Conservation (phyloP, 208 protist genomes). For the Crithidia bombi region DNA sequence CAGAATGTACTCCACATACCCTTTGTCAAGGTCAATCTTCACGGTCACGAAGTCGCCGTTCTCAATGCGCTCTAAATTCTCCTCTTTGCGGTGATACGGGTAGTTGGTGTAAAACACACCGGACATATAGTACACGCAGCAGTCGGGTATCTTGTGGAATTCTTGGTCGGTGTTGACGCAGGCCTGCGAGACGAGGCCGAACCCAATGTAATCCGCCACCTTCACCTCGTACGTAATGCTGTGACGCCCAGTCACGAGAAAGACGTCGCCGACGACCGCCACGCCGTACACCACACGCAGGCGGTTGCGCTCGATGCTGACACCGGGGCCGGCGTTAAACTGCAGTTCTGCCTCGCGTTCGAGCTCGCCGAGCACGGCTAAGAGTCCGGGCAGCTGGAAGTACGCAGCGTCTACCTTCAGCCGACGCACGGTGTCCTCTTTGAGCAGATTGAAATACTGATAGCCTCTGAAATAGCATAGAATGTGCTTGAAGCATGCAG, state of each 20-base stretch:
- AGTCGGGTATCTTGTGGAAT: slow-evolving; percentile 87
- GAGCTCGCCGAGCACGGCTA: slow-evolving; percentile 50
- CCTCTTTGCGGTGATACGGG: slow-evolving; percentile 88
- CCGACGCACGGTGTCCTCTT: slow-evolving; percentile 64
- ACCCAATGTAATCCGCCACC: slow-evolving; percentile 84
- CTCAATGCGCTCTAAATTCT: slow-evolving; percentile 77
- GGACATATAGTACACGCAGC: slow-evolving; percentile 93
- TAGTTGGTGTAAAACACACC: slow-evolving; percentile 93
- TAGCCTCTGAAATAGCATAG: slow-evolving; percentile 89
- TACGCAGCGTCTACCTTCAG: slow-evolving; percentile 82
- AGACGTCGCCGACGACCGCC: slow-evolving; percentile 71
- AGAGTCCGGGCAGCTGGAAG: slow-evolving; percentile 65
- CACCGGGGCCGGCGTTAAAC: slow-evolving; percentile 71
- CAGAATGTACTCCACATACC: slow-evolving; percentile 75
- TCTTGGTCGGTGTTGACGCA: slow-evolving; percentile 84
- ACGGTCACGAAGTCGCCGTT: slow-evolving; percentile 77
- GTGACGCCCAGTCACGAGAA: slow-evolving; percentile 82
- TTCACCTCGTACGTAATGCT: slow-evolving; percentile 83
- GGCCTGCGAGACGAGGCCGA: slow-evolving; percentile 85
- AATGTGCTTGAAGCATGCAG: slow-evolving; percentile 74
- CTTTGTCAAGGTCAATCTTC: slow-evolving; percentile 83
- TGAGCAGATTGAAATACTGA: slow-evolving; percentile 62
- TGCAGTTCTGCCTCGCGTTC: slow-evolving; percentile 37
- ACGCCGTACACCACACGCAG: slow-evolving; percentile 86
- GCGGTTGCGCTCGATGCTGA: slow-evolving; percentile 76